phyloP scores from a whole-genome alignment of 768 basidiomycete species.

The Termitomyces eurrhizus region DNA sequence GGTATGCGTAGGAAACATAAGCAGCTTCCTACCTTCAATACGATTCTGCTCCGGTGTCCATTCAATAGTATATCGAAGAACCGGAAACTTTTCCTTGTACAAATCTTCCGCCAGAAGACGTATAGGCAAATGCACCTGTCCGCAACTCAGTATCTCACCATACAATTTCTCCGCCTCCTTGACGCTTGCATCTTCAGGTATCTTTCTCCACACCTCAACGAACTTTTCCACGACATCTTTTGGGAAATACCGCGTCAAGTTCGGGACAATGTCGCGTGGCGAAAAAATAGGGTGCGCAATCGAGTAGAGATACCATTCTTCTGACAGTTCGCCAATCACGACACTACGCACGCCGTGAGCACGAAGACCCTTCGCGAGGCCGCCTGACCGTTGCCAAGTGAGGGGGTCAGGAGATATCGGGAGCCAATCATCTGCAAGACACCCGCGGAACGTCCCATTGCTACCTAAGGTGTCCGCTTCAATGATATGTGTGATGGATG shows the following conservation, averaged over 20 bases:
- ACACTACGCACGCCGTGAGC: slow-evolving; percentile 59
- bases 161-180: slow-evolving; percentile 45
- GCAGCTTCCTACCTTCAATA: slow-evolving; percentile 39
- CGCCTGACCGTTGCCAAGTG: slow-evolving; percentile 63
- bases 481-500: slow-evolving; percentile 51
- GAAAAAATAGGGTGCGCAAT: slow-evolving; percentile 58
- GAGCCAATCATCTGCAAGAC: slow-evolving; percentile 59
- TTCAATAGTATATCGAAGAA: slow-evolving; percentile 63
- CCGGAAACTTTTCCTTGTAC: slow-evolving; percentile 50
- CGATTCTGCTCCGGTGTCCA: slow-evolving; percentile 65
- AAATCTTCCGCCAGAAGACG: slow-evolving; percentile 61
- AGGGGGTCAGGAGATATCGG: slow-evolving; percentile 51
- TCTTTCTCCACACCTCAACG: slow-evolving; percentile 36
- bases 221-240: slow-evolving; percentile 41
- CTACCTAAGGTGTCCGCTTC: slow-evolving; percentile 52
- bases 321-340: slow-evolving; percentile 62
- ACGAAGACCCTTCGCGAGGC: slow-evolving; percentile 48
- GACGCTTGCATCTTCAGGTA: slow-evolving; percentile 35
- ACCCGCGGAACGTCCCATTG: slow-evolving; percentile 67
- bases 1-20: background rate
- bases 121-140: slow-evolving; percentile 67
- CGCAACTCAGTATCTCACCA: slow-evolving; percentile 57
- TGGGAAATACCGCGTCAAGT: slow-evolving; percentile 61
- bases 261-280: slow-evolving; percentile 48
- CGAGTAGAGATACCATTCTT: slow-evolving; percentile 78